Evolutionary conservation across 2,329 filamentous ascomycete species (phyloP).

Genomic region (Lachnellula subtilissima): DNA sequence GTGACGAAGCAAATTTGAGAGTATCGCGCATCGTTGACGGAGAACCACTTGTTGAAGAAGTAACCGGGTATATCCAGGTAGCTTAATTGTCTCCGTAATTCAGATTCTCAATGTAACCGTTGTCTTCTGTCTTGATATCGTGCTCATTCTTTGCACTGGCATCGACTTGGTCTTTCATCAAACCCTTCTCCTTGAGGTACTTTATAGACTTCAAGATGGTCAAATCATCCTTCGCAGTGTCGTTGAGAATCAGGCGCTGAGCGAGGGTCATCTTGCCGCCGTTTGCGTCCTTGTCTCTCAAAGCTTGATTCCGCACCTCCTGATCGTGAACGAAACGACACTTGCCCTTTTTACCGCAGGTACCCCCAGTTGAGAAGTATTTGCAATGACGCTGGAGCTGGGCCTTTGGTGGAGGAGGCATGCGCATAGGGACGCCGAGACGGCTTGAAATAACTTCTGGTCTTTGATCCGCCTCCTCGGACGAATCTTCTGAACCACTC

Average conservation of each 20-base stretch:
- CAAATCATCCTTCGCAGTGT: slow-evolving; percentile 64
- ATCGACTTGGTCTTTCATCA: slow-evolving; percentile 31
- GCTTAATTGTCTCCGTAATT: slow-evolving; percentile 26
- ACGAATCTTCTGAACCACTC: slow-evolving; percentile 25
- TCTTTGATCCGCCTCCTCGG: slow-evolving; percentile 46
- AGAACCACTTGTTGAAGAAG: neutral
- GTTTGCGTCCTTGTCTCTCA: slow-evolving; percentile 60
- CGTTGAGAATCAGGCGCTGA: slow-evolving; percentile 61
- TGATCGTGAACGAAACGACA: slow-evolving; percentile 67
- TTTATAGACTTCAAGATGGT: slow-evolving; percentile 62
- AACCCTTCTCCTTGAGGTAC: slow-evolving; percentile 50
- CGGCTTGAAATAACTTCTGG: slow-evolving; percentile 55
- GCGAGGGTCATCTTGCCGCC: slow-evolving; percentile 62
- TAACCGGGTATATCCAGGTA: slow-evolving; percentile 3
- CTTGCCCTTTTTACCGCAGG: slow-evolving; percentile 69
- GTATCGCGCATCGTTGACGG: neutral
- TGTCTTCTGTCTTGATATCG: slow-evolving; percentile 23
- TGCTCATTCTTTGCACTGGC: slow-evolving; percentile 19
- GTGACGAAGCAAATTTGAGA: slow-evolving; percentile 1
- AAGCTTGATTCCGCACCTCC: slow-evolving; percentile 56
- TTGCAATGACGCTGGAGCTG: slow-evolving; percentile 64
- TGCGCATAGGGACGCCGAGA: slow-evolving; percentile 20
- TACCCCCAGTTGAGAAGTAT: slow-evolving; percentile 65
- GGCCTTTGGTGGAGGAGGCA: slow-evolving; percentile 48
- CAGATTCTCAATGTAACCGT: slow-evolving; percentile 23